Conservation (phyloP, 2,329 filamentous ascomycete species). For the Fusarium mangiferae region DNA sequence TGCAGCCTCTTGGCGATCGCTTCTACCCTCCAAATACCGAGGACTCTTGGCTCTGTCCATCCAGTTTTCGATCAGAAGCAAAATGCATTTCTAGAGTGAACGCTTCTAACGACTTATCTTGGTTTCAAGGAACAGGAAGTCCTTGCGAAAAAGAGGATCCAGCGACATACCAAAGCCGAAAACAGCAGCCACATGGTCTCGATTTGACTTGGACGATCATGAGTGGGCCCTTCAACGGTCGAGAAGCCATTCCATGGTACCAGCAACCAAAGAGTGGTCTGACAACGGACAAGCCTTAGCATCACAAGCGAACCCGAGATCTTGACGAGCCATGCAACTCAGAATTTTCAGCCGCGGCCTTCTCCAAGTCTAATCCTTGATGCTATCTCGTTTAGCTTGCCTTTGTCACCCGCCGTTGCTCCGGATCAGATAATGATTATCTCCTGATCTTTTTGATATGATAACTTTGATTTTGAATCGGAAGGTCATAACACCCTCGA, state of each 20-base stretch:
- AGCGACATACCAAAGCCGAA: constrained; percentile 39
- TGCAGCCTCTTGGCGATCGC: constrained; percentile 35
- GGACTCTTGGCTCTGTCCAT: background rate
- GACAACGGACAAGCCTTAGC: background rate
- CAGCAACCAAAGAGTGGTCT: constrained; percentile 4
- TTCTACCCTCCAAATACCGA: constrained; percentile 3
- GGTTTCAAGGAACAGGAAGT: background rate
- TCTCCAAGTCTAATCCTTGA: background rate
- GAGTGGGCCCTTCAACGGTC: constrained; percentile 31
- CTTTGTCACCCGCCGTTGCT: background rate
- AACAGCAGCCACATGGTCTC: constrained; percentile 19
- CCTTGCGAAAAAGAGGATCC: constrained; percentile 18
- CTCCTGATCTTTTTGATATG: constrained; percentile 35
- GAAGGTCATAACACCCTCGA: background rate
- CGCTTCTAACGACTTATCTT: background rate
- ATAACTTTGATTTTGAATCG: constrained; percentile 31
- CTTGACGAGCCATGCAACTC: background rate
- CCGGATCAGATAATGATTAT: constrained; percentile 25
- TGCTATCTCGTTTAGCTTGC: background rate
- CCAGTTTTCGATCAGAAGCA: background rate
- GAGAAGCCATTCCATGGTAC: constrained; percentile 33
- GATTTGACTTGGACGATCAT: constrained; percentile 4
- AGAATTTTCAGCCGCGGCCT: constrained; percentile 9
- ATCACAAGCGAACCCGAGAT: constrained; percentile 3
- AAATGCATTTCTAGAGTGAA: background rate